These are phyloP conservation scores for Favolaschia claudopus DNA, from an alignment of 768 basidiomycete genomes.

Conservation along the genomic window DNA sequence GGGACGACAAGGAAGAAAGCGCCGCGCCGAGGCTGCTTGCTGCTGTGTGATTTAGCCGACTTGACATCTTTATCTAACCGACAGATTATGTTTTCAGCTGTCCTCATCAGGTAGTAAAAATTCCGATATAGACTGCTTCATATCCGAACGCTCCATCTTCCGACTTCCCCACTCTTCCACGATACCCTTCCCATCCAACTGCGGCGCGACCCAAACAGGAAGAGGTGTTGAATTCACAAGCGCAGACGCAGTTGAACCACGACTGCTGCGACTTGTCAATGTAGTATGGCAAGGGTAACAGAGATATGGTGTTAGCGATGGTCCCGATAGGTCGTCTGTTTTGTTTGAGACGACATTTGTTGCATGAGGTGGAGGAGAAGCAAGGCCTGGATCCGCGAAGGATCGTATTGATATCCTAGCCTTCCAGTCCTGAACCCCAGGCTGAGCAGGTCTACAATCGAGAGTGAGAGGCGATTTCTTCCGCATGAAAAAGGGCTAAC, in stretches of 20 bases:
- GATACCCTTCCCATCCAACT: not conserved
- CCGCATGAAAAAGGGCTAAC: slow-evolving; percentile 40
- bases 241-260: slow-evolving; percentile 33
- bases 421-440: slow-evolving; percentile 77
- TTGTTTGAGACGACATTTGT: slow-evolving; percentile 12
- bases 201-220: slow-evolving; percentile 37
- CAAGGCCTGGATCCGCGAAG: slow-evolving; percentile 36
- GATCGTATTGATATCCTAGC: slow-evolving; percentile 74
- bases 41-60: no score
- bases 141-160: slow-evolving; percentile 41
- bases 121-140: slow-evolving; percentile 45
- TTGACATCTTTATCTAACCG: no score
- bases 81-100: no score
- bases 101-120: slow-evolving; percentile 43
- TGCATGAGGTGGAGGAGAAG: slow-evolving; percentile 33
- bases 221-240: slow-evolving; percentile 23
- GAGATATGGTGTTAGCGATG: slow-evolving; percentile 43
- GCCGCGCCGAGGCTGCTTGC: no score
- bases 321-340: slow-evolving; percentile 18
- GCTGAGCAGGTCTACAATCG: slow-evolving; percentile 65
- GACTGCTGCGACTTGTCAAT: slow-evolving; percentile 57
- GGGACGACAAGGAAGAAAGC: no score
- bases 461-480: not conserved
- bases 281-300: slow-evolving; percentile 65
- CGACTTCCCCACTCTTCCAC: slow-evolving; percentile 25